Conservation (phyloP, 129 eudicot genomes). For the Saposhnikovia divaricata region DNA sequence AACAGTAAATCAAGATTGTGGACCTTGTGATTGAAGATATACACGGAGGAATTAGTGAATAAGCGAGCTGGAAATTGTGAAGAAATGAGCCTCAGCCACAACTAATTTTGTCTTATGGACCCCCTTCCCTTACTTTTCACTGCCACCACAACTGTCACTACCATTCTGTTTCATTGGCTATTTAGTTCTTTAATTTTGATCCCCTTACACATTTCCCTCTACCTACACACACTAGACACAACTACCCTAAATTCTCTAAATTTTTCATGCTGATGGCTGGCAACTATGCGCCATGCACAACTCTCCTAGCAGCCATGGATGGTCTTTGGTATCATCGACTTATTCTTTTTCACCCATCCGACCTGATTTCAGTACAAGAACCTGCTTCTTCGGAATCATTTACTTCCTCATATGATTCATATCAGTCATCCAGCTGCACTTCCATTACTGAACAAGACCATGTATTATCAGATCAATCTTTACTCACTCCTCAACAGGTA, state of each 20-base stretch:
- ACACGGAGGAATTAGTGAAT: background rate
- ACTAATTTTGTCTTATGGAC: background rate
- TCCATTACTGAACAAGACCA: constrained; percentile 2
- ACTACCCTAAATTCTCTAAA: background rate
- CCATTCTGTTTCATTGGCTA: background rate
- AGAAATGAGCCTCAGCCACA: constrained; percentile 2
- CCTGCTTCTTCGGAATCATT: background rate
- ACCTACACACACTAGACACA: background rate
- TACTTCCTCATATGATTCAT: constrained; percentile 1
- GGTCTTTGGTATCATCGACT: constrained; percentile 5
- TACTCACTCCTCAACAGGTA: constrained; percentile 6
- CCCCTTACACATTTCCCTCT: background rate
- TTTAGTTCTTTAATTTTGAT: constrained; percentile 1
- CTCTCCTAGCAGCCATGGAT: constrained; percentile 6
- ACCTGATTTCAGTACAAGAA: background rate
- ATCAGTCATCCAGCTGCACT: constrained; percentile 8
- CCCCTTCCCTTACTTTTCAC: constrained; percentile 4
- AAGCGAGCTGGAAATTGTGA: background rate
- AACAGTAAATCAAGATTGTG: background rate
- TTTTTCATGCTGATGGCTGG: background rate
- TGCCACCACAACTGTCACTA: constrained; percentile 9
- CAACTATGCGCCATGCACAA: background rate
- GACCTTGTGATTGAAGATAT: constrained; percentile 1
- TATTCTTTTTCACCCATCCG: background rate
- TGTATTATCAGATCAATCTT: background rate